phyloP scores from a whole-genome alignment of 257 asterid genomes.

The Rehmannia glutinosa region DNA sequence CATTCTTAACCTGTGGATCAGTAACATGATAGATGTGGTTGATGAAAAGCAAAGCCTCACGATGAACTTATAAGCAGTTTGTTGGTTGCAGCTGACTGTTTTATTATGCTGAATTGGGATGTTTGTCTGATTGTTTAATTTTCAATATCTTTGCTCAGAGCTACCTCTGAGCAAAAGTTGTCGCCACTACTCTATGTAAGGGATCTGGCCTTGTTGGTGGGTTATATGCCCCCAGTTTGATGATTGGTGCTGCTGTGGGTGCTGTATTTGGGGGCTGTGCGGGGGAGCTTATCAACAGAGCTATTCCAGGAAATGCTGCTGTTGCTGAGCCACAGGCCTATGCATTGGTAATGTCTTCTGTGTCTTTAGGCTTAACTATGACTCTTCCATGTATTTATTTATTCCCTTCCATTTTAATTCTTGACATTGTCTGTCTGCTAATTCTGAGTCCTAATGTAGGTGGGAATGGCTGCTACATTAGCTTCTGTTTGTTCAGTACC shows the following conservation, averaged over 20 bases:
- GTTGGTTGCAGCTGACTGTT: slow-evolving; percentile 5
- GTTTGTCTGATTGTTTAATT: slow-evolving; percentile 25
- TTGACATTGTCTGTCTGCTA: slow-evolving; percentile 9
- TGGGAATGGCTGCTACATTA: slow-evolving; percentile 99
- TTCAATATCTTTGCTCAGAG: slow-evolving; percentile 51
- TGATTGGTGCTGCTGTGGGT: slow-evolving; percentile 99
- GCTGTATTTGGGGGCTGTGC: slow-evolving; percentile 97
- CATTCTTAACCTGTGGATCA: slow-evolving; percentile 1
- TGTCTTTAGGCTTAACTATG: slow-evolving; percentile 1
- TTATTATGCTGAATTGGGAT: slow-evolving; percentile 11
- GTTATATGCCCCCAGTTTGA: slow-evolving; percentile 93
- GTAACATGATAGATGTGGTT: neutral
- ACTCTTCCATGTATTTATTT: neutral
- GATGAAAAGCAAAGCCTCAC: slow-evolving; percentile 8
- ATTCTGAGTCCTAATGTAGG: slow-evolving; percentile 47
- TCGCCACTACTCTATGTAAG: slow-evolving; percentile 87
- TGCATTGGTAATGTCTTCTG: slow-evolving; percentile 61
- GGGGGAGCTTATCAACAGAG: slow-evolving; percentile 82
- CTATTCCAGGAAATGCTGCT: slow-evolving; percentile 96
- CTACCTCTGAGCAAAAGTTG: slow-evolving; percentile 92
- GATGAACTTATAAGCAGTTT: slow-evolving; percentile 6
- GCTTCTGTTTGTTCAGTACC: slow-evolving; percentile 98
- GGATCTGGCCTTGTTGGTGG: slow-evolving; percentile 99
- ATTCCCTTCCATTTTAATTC: neutral
- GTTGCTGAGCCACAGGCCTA: slow-evolving; percentile 98